Evolutionary conservation across 2,329 filamentous ascomycete genomes (phyloP).

Genomic region (Fusarium sp.): DNA sequence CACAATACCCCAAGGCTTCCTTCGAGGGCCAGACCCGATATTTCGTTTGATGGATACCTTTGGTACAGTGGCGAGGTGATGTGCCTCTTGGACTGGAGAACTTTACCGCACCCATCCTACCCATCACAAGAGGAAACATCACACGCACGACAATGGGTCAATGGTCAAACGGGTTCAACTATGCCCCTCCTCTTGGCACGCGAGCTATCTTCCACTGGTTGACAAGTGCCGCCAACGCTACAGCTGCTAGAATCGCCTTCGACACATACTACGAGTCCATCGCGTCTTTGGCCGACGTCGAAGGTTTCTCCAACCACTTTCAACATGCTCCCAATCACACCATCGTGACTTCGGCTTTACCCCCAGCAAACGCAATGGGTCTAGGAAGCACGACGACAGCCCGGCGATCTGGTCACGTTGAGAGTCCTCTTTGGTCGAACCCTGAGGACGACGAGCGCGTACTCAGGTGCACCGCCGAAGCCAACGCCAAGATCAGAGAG

Average conservation of each 20-base stretch:
- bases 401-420: not conserved
- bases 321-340: constrained; percentile 1
- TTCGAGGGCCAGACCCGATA: constrained; percentile 3
- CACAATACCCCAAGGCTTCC: constrained; percentile 4
- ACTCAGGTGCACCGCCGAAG: not conserved
- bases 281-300: not conserved
- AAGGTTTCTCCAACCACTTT: constrained; percentile 6
- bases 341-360: not conserved
- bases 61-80: constrained; percentile 1
- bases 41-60: constrained; percentile 3
- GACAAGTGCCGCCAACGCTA: not conserved
- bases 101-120: constrained; percentile 1
- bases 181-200: not conserved
- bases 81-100: constrained; percentile 5
- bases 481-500: not conserved
- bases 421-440: not conserved
- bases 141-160: constrained; percentile 3
- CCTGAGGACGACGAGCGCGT: not conserved
- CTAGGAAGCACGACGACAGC: not conserved
- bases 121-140: constrained; percentile 3
- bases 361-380: not conserved
- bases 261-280: constrained; percentile 3
- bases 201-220: not conserved
- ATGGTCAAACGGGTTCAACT: constrained; percentile 2
- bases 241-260: not conserved